These are phyloP conservation scores for Dimocarpus longan DNA, from an alignment of 345 rosid species.

Conservation along the genomic window DNA sequence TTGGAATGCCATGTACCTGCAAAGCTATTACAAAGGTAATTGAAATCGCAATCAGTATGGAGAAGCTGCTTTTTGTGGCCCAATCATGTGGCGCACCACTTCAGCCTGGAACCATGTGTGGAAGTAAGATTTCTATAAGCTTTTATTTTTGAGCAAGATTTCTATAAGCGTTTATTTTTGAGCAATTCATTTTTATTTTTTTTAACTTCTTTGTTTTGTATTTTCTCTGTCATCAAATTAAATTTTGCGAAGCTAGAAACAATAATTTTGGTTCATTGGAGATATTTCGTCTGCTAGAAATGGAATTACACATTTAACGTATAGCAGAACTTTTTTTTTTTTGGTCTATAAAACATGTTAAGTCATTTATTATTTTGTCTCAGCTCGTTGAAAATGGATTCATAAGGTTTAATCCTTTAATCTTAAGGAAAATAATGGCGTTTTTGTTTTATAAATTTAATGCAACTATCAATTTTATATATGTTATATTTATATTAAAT, in stretches of 20 bases:
- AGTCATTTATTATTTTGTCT: too few species aligned
- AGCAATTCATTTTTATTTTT: neutral
- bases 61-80: slow-evolving; percentile 29
- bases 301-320: too few species aligned
- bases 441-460: neutral
- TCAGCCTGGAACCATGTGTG: slow-evolving; percentile 27
- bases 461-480: neutral
- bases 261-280: too few species aligned
- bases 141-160: slow-evolving; percentile 21
- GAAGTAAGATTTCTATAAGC: slow-evolving; percentile 26
- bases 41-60: slow-evolving; percentile 29
- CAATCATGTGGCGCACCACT: slow-evolving; percentile 28
- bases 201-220: neutral
- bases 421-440: too few species aligned
- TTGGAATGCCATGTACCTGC: slow-evolving; percentile 32
- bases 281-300: too few species aligned
- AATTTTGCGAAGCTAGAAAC: too few species aligned
- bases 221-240: too few species aligned
- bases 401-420: too few species aligned
- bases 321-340: neutral
- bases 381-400: too few species aligned
- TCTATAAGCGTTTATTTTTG: neutral
- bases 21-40: slow-evolving; percentile 20
- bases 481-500: too few species aligned
- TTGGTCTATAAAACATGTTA: too few species aligned